Percentiles rank a stretch among this genome's conserved stretches.
Evolutionary conservation across 805 yeast species (phyloP).

Genomic region (Yueomyces sinensis): DNA sequence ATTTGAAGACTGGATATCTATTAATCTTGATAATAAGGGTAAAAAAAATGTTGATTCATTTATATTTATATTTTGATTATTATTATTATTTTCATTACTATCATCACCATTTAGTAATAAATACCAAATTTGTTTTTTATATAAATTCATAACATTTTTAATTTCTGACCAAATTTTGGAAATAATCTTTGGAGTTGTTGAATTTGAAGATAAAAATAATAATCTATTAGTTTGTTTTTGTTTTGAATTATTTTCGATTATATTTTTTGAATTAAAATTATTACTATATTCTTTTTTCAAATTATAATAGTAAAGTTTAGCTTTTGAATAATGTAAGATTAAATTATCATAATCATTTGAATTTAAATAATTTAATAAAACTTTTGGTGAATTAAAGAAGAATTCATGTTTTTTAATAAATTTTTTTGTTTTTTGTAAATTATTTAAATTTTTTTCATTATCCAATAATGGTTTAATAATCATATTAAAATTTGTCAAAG

Average conservation of each 20-base stretch:
- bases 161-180: constrained; percentile 45
- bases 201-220: constrained; percentile 18
- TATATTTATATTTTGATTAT: constrained; percentile 14
- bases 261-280: background rate
- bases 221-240: background rate
- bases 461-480: constrained; percentile 48
- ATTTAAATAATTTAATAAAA: constrained; percentile 29
- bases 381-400: constrained; percentile 45
- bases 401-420: constrained; percentile 39
- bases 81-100: background rate
- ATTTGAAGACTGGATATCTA: constrained; percentile 37
- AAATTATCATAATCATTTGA: constrained; percentile 45
- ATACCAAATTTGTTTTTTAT: constrained; percentile 42
- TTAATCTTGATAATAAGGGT: constrained; percentile 36
- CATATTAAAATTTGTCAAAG: constrained; percentile 39
- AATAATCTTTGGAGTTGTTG: constrained; percentile 23
- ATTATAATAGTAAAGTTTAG: constrained; percentile 22
- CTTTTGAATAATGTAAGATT: constrained; percentile 42
- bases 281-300: constrained; percentile 7
- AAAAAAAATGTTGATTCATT: constrained; percentile 26
- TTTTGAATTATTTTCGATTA: background rate
- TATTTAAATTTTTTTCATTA: constrained; percentile 33
- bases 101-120: constrained; percentile 22
- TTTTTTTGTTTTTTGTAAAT: constrained; percentile 35
- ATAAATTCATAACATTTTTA: constrained; percentile 37